A percentile compares a stretch with the other conserved stretches of the same genome.
Evolutionary conservation across 441 rosid genomes (phyloP).

Genomic region (Manihot esculenta): DNA sequence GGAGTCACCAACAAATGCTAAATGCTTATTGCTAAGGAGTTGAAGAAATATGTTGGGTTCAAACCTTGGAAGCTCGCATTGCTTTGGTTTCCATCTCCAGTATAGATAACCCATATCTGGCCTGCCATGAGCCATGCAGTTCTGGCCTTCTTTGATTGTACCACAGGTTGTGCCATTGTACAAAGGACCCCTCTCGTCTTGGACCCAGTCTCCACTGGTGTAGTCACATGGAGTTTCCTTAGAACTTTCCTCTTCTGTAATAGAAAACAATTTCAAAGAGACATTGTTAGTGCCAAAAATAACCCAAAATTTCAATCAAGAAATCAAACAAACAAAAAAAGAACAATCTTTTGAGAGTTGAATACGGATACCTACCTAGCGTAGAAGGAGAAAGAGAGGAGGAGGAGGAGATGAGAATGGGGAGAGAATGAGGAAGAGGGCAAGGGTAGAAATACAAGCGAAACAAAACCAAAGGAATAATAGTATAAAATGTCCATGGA

Average conservation of each 20-base stretch:
- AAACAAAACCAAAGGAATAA: constrained; percentile 54
- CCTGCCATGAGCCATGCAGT: constrained; percentile 79
- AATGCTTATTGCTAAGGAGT: constrained; percentile 52
- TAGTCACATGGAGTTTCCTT: constrained; percentile 57
- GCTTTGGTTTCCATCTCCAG: constrained; percentile 87
- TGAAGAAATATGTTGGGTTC: constrained; percentile 63
- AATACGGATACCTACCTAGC: constrained; percentile 41
- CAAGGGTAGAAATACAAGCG: constrained; percentile 57
- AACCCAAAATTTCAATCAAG: background rate
- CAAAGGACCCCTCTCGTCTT: constrained; percentile 67
- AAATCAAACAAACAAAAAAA: background rate
- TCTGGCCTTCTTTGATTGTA: constrained; percentile 80
- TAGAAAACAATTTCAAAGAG: background rate
- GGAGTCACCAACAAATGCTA: constrained; percentile 93
- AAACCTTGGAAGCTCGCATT: constrained; percentile 79
- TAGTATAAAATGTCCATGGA: constrained; percentile 43
- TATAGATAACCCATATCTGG: constrained; percentile 73
- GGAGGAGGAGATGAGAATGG: constrained; percentile 29
- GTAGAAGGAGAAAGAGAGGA: constrained; percentile 14
- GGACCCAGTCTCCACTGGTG: constrained; percentile 69
- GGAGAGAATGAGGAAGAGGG: constrained; percentile 33
- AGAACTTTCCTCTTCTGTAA: constrained; percentile 47
- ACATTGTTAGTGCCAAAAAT: background rate
- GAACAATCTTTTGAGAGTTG: background rate
- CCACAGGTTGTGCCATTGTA: constrained; percentile 77